Percentiles rank a stretch among this genome's conserved stretches.
Evolutionary conservation across 495 filamentous ascomycete species (phyloP).

Genomic region (Neurospora africana): DNA sequence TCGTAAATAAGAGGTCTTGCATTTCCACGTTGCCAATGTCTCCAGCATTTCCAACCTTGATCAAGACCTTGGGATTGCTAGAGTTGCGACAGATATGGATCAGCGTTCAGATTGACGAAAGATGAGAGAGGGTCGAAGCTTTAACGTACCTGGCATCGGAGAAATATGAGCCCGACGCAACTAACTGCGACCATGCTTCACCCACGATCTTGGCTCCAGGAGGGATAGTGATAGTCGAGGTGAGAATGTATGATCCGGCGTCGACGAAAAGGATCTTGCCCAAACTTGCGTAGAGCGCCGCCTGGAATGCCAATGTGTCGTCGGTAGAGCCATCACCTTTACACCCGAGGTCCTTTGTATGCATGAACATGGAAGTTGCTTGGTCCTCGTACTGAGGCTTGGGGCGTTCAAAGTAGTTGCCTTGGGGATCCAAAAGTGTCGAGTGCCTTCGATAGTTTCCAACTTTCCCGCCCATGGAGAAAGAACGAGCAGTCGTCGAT

Average conservation of each 20-base stretch:
- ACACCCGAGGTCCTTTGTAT: conserved; percentile 4
- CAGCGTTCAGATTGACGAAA: not conserved
- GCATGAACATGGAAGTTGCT: conserved; percentile 11
- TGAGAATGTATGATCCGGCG: conserved; percentile 27
- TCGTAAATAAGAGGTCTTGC: conserved; percentile 63
- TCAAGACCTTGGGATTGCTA: conserved; percentile 53
- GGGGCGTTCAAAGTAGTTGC: conserved; percentile 50
- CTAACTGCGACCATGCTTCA: conserved; percentile 30
- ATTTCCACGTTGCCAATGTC: conserved; percentile 72
- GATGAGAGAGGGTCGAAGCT: not conserved
- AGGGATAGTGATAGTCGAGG: conserved; percentile 34
- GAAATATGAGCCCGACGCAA: conserved; percentile 34
- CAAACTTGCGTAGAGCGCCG: not conserved
- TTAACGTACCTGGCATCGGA: conserved; percentile 15
- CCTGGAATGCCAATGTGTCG: not conserved
- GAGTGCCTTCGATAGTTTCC: conserved; percentile 40
- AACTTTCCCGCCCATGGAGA: conserved; percentile 50
- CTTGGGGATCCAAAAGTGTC: conserved; percentile 19
- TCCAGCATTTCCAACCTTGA: conserved; percentile 63
- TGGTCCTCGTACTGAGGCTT: conserved; percentile 53
- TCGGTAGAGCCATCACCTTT: not conserved
- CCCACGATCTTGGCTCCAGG: conserved; percentile 37
- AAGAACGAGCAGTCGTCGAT: conserved; percentile 52
- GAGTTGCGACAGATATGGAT: conserved; percentile 14
- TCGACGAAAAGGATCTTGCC: conserved; percentile 21